These are phyloP conservation scores for Eimeria praecox DNA, from an alignment of 169 alveolate genomes.

Conservation along the genomic window DNA sequence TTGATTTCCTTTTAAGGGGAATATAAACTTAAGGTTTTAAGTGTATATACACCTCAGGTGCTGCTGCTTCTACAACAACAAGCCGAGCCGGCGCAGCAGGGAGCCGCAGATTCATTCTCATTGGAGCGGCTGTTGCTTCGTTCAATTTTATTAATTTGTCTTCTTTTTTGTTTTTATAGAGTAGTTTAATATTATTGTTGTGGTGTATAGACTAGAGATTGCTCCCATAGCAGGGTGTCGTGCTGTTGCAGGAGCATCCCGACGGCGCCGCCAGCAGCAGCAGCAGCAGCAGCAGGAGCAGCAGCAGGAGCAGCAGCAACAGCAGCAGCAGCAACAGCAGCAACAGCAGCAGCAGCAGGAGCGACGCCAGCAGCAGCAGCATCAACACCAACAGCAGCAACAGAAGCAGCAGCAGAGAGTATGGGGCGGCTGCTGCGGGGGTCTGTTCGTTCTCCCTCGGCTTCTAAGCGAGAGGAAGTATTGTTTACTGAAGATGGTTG, in stretches of 20 bases:
- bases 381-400: not conserved
- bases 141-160: not conserved
- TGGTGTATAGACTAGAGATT: not conserved
- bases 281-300: not conserved
- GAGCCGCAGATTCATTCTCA: not conserved
- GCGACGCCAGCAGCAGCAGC: not conserved
- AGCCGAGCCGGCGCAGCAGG: conserved; percentile 2
- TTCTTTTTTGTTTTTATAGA: not conserved
- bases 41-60: not conserved
- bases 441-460: not conserved
- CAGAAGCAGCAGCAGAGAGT: not conserved
- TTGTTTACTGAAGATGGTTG: conserved; percentile 62
- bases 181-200: not conserved
- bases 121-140: not conserved
- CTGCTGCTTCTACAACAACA: not conserved
- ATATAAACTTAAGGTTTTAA: not conserved
- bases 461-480: conserved; percentile 37
- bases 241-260: not conserved
- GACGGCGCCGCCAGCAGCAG: not conserved
- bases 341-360: not conserved
- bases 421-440: not conserved
- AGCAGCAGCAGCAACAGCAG: not conserved
- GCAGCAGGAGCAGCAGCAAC: not conserved
- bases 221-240: not conserved
- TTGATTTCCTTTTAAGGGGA: not conserved